phyloP scores from a whole-genome alignment of 2,329 filamentous ascomycete genomes.

The Parastagonospora nodorum region DNA sequence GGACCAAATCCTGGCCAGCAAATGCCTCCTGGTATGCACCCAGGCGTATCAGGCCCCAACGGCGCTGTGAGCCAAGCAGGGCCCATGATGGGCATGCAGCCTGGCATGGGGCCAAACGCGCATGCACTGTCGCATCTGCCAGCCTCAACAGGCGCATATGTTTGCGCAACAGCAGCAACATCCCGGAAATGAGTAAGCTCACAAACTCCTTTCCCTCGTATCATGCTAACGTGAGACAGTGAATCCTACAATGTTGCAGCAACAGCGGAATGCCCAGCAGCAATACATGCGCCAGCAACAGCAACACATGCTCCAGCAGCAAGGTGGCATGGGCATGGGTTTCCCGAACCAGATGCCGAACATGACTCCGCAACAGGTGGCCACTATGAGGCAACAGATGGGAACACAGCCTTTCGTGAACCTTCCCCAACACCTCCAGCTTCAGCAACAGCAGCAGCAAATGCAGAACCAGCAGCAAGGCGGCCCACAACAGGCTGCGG shows the following conservation, averaged over 20 bases:
- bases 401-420: slow-evolving; percentile 29
- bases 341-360: slow-evolving; percentile 61
- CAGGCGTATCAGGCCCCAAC: slow-evolving; percentile 73
- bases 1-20: slow-evolving; percentile 73
- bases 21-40: slow-evolving; percentile 71
- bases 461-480: slow-evolving; percentile 47
- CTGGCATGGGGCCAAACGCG: slow-evolving; percentile 65
- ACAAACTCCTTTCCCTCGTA: not conserved
- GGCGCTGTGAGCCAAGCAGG: slow-evolving; percentile 71
- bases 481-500: slow-evolving; percentile 45
- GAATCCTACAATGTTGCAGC: slow-evolving; percentile 50
- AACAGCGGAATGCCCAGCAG: slow-evolving; percentile 50
- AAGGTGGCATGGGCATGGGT: slow-evolving; percentile 56
- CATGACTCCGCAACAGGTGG: slow-evolving; percentile 50
- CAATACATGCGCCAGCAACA: slow-evolving; percentile 57
- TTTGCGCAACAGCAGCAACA: slow-evolving; percentile 56
- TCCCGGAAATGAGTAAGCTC: slow-evolving; percentile 44
- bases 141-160: slow-evolving; percentile 64
- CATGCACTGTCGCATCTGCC: slow-evolving; percentile 77
- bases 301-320: slow-evolving; percentile 61
- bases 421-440: slow-evolving; percentile 46
- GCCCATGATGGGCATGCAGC: slow-evolving; percentile 79
- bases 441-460: slow-evolving; percentile 53
- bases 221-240: slow-evolving; percentile 25
- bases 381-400: slow-evolving; percentile 31